phyloP scores from a whole-genome alignment of 2,329 filamentous ascomycete genomes.

The Zalaria sp. region DNA sequence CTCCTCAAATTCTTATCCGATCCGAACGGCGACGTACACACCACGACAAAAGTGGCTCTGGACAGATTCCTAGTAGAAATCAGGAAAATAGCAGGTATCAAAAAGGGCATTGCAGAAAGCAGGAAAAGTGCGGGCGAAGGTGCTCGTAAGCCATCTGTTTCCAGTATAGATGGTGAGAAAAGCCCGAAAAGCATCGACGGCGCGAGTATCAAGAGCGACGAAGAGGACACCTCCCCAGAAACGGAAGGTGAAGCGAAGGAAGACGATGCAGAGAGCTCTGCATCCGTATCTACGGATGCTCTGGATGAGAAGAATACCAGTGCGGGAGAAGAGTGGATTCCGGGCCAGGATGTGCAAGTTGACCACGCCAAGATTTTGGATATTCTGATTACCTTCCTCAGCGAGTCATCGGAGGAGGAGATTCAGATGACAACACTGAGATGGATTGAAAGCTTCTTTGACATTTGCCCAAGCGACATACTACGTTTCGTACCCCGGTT shows the following conservation, averaged over 20 bases:
- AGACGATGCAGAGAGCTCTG: slow-evolving; percentile 35
- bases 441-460: slow-evolving; percentile 94
- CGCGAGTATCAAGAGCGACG: slow-evolving; percentile 43
- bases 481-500: slow-evolving; percentile 88
- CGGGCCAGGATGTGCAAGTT: slow-evolving; percentile 90
- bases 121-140: slow-evolving; percentile 53
- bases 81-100: slow-evolving; percentile 82
- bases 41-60: slow-evolving; percentile 74
- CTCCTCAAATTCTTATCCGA: slow-evolving; percentile 87
- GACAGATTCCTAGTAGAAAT: slow-evolving; percentile 90
- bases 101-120: slow-evolving; percentile 82
- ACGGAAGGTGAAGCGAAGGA: slow-evolving; percentile 34
- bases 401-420: slow-evolving; percentile 76
- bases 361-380: slow-evolving; percentile 85
- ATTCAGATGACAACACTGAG: slow-evolving; percentile 79
- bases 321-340: slow-evolving; percentile 87
- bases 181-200: slow-evolving; percentile 32
- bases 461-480: slow-evolving; percentile 94
- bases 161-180: slow-evolving; percentile 24
- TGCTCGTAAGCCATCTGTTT: slow-evolving; percentile 55
- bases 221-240: slow-evolving; percentile 18
- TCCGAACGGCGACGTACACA: slow-evolving; percentile 84
- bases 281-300: slow-evolving; percentile 38
- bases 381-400: slow-evolving; percentile 78
- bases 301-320: slow-evolving; percentile 31